Evolutionary conservation across 1,139 yeast species (phyloP), one percentile per base, ranked within the genome.

Genomic region (Pichia sp.): DNA sequence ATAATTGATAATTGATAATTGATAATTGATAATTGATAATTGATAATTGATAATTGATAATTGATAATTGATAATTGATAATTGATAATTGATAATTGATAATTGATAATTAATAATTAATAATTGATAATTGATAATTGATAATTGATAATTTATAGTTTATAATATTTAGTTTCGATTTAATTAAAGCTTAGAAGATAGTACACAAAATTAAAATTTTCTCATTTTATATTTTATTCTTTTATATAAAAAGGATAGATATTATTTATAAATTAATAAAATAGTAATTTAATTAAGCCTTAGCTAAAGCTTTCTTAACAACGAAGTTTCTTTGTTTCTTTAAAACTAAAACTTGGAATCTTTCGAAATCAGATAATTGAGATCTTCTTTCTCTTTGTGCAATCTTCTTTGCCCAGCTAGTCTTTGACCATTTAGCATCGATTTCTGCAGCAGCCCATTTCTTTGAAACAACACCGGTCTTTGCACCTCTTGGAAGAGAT

Each of bases 301-400:
- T 85, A 64, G 93, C 91, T 61, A 77, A 73, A 65, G 85, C 86
- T 75, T 87, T 89, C 78, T 84, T 85, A 66, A 89, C 89, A 72
- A 91, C 88, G 68, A 70, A 81, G 77, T 91, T 84, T 76, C 87
- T 87, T 80, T 89, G 96, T 81, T 88, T 91, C 85, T 85, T 89
- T 71, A 87, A 82, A 61, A 87, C 93, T 70, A 85, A 69, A 62
- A 89, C 98, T 80, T 91, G 96, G 96, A 91, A 91, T 82, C 99
- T 89, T 79, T 91, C 96, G 65, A 91, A 91, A 75, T 91, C 99
- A 61, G 91, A 68, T 69, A 93, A 83, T 67, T 82, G 75, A 63
- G 93, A 72, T 80, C 98, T 86, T 72, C 81, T 87, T 72, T 84
- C 80, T 72, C 84, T 87, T 71, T 85, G 82, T 66, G 94, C 96